A percentile compares a stretch with the other conserved stretches of the same genome.
Evolutionary conservation across 169 alveolate species (phyloP).

Genomic region (Plasmodium reichenowi): DNA sequence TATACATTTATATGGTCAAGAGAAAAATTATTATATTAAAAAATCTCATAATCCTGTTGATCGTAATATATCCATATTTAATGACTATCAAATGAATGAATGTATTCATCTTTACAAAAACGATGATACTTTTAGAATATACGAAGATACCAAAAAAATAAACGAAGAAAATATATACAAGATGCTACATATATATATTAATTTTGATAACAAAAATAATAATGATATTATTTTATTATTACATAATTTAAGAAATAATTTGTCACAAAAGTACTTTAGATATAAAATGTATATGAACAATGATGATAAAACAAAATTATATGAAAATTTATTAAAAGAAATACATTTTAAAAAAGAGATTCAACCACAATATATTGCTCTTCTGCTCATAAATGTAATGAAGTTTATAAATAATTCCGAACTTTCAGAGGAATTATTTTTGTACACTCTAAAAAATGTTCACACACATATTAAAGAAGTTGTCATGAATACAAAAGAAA

Average conservation of each 20-base stretch:
- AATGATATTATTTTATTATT: conserved; percentile 35
- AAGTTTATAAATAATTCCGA: conserved; percentile 23
- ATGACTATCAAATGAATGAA: no score
- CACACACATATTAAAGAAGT: neutral
- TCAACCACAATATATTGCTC: conserved; percentile 28
- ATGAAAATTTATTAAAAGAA: conserved; percentile 23
- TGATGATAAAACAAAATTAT: conserved; percentile 5
- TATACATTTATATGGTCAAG: neutral
- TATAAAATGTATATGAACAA: conserved; percentile 40
- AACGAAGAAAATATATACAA: conserved; percentile 41
- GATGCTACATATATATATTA: conserved; percentile 18
- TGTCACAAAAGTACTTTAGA: conserved; percentile 4
- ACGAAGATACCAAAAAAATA: neutral
- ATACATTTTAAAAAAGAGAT: conserved; percentile 3
- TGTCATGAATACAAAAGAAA: neutral
- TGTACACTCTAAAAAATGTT: neutral
- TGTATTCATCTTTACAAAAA: no score
- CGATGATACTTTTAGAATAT: neutral
- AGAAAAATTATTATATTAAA: neutral
- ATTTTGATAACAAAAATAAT: conserved; percentile 15
- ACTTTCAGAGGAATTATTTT: neutral
- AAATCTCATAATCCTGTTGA: neutral
- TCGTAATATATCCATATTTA: no score
- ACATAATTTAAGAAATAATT: conserved; percentile 1
- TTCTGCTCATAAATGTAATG: neutral